Conservation (phyloP, 352 stramenopile genomes). For the Pythium utonaiense region DNA sequence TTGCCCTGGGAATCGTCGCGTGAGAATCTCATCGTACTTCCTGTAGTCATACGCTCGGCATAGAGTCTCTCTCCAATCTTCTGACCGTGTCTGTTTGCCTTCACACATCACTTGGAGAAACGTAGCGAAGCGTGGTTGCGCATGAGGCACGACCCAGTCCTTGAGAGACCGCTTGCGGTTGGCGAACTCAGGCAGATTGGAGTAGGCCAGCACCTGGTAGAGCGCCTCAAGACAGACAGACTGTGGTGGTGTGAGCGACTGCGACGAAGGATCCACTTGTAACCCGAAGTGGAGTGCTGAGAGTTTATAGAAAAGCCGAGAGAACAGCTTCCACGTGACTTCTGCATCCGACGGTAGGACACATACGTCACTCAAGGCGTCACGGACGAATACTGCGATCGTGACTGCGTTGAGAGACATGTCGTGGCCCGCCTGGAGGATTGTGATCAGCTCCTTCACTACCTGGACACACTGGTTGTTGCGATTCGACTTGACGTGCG, state of each 20-base stretch:
- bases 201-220: constrained; percentile 42
- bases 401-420: constrained; percentile 11
- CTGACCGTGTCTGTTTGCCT: background rate
- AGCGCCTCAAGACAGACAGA: constrained; percentile 39
- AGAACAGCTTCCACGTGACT: constrained; percentile 40
- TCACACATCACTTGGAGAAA: constrained; percentile 21
- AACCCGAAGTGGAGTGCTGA: constrained; percentile 27
- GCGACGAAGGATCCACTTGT: constrained; percentile 7
- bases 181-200: constrained; percentile 33
- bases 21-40: background rate
- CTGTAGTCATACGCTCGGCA: background rate
- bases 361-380: constrained; percentile 44
- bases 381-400: constrained; percentile 37
- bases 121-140: constrained; percentile 6
- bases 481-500: constrained; percentile 45
- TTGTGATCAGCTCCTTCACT: constrained; percentile 40
- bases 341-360: constrained; percentile 33
- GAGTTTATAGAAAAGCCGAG: constrained; percentile 37
- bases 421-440: constrained; percentile 21
- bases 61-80: background rate
- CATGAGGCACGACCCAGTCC: constrained; percentile 16
- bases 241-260: constrained; percentile 22
- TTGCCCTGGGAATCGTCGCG: background rate
- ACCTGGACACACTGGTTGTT: constrained; percentile 54
- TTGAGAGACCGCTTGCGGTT: constrained; percentile 12